Evolutionary conservation across 345 rosid genomes (phyloP), one percentile per base, ranked within the genome.

Genomic region (Pugionium cornutum): DNA sequence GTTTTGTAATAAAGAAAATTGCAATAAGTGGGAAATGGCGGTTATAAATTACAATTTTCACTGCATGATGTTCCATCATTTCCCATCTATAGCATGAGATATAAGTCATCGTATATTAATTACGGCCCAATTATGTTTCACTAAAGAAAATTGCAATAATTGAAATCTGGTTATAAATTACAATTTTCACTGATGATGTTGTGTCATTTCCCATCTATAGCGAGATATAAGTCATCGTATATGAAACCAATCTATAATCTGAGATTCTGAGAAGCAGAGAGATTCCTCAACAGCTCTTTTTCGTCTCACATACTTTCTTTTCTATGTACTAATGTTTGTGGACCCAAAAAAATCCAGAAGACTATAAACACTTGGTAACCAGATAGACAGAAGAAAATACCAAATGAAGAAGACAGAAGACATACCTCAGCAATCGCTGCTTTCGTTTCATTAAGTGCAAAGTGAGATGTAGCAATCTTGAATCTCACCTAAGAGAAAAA

Each of bases 401-500:
- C 45, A 39, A 32, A 32, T 41, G 70, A 56, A 49, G 68, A 71
- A 40, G 27, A 46, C 54, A 9, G 25, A 64, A 58, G 45, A 6
- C 60, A 44, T 68, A 90, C 99, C 97, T 94, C 99, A 53, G 79
- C 81, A 62, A 90, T 81, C 3, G 99, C 97, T 0, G 89, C 81
- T 85, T 83, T 86, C 37, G 77, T 80, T 64, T 90, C 99, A 68
- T 66, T 79, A 33, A 94, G 76, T 33, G 89, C 79, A 77, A 80
- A 81, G 69, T 83, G 88, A 68, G 92, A 90, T n/a, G 95, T 86
- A 4, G 99, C 99, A 71, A 94, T 82, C 83, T 91, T 94, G 81
- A 88, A 88, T 72, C 81, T 88, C 78, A 94, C 96, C 99, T 94
- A 33, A 30, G 6, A 67, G 4, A 41, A 48, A 73, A 10, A 11